These are phyloP conservation scores for Talaromyces sp. DNA, from an alignment of 2,329 filamentous ascomycete species.

Conservation along the genomic window DNA sequence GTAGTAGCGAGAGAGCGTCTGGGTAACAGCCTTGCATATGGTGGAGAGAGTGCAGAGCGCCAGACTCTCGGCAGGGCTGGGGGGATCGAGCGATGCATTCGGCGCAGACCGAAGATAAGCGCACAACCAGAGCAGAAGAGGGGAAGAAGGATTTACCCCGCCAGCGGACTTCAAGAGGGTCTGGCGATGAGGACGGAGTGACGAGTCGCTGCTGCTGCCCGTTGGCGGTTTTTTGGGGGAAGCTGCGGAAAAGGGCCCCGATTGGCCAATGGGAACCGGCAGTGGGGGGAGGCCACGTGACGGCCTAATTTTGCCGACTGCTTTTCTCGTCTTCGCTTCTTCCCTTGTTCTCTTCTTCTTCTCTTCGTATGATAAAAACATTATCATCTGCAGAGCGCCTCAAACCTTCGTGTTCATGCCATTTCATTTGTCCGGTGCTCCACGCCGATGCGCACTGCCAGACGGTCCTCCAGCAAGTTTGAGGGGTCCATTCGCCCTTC, in stretches of 20 bases:
- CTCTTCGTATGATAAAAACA: neutral
- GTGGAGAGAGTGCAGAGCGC: neutral
- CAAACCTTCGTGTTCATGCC: neutral
- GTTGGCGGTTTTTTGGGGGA: neutral
- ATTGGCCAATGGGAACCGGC: neutral
- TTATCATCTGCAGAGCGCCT: neutral
- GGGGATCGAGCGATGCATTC: constrained; percentile 1
- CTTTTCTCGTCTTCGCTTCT: neutral
- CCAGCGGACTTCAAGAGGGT: neutral
- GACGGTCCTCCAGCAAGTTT: constrained; percentile 37
- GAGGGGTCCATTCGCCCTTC: constrained; percentile 37
- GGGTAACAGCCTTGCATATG: neutral
- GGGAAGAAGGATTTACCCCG: neutral
- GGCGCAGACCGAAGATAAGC: neutral
- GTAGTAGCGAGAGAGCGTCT: neutral
- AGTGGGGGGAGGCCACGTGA: neutral
- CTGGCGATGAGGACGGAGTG: neutral
- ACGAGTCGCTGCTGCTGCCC: neutral
- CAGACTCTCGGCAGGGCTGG: neutral
- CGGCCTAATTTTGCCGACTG: neutral
- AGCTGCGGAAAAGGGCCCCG: neutral
- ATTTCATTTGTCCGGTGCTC: neutral
- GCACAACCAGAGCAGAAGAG: neutral
- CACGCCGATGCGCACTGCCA: constrained; percentile 4
- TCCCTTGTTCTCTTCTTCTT: neutral